Evolutionary conservation across 169 alveolate genomes (phyloP), one percentile per base, ranked within the genome.

Genomic region (Plasmodium berghei): DNA sequence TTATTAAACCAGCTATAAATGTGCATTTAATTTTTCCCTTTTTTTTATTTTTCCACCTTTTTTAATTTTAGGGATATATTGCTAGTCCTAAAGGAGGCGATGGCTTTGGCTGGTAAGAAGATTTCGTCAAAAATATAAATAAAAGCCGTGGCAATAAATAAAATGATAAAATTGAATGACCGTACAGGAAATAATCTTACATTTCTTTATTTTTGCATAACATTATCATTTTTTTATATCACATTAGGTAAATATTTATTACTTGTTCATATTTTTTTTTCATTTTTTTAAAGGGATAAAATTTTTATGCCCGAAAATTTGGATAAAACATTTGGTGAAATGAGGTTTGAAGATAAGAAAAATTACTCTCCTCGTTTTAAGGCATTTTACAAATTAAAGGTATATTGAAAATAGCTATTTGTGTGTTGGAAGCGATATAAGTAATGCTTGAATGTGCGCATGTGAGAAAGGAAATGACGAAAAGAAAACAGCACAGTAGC

Each of bases 301-400:
- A 80, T 80, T 9, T 80, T 80, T 64, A 20, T 26, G 28, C 90
- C 90, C 0, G 80, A 80, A 46, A 8, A 52, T 8, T 42, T 14
- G 8, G 28, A 48, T 24, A 48, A 55, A 80, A 80, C 90, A 20
- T 80, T 80, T 28, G 54, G 80, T 26, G 90, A 80, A 80, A 80
- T 80, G 80, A 3, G 80, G 0, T 80, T 80, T 18, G 77, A 66
- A 1, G 90, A 80, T n/a, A 80, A 80, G 80, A 6, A 80, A 22
- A 59, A 9, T 0, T 22, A 45, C 16, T 80, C 90, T 12, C 90
- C 90, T 20, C 90, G 90, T 22, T 80, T 52, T 61, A 80, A 66
- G 67, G 90, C 90, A 20, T 80, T 80, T 46, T 34, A 54, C 26
- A 71, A 80, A 54, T 46, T 80, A 59, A 80, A 52, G 72, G 90